phyloP scores from a whole-genome alignment of 495 filamentous ascomycete species.

The Tuber magnatum region DNA sequence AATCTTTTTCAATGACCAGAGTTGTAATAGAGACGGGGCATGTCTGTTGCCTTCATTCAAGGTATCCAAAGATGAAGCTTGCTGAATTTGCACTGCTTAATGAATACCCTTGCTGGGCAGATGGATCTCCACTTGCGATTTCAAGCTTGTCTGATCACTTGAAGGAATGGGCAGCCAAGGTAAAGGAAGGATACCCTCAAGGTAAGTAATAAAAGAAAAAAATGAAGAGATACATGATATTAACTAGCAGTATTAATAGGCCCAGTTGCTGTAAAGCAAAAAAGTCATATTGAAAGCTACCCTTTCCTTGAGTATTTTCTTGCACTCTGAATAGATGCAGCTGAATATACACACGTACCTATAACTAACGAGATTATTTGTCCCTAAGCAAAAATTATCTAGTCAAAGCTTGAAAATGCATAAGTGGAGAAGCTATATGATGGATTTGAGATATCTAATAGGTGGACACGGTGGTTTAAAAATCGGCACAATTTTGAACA shows the following conservation, averaged over 20 bases:
- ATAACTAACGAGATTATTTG: constrained; percentile 29
- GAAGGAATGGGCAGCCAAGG: no score
- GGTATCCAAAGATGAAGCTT: not conserved
- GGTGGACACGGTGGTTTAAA: constrained; percentile 29
- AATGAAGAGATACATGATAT: no score
- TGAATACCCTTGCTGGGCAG: not conserved
- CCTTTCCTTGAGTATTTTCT: constrained; percentile 31
- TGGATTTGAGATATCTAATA: constrained; percentile 30
- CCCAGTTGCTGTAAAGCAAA: no score
- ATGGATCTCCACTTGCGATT: not conserved
- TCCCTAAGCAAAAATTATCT: constrained; percentile 23
- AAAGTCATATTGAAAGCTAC: not conserved
- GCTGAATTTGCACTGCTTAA: constrained; percentile 4
- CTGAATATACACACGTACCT: constrained; percentile 21
- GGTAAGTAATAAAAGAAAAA: constrained; percentile 5
- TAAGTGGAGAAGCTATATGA: constrained; percentile 24
- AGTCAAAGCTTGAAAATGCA: constrained; percentile 12
- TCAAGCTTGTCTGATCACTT: no score
- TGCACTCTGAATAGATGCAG: constrained; percentile 30
- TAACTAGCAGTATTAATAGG: no score
- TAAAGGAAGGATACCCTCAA: no score
- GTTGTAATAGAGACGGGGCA: no score
- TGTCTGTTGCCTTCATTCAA: constrained; percentile 3
- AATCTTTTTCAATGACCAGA: no score
- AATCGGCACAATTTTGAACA: constrained; percentile 31